Evolutionary conservation across 495 filamentous ascomycete genomes (phyloP), one percentile per base, ranked within the genome.

Genomic region (Podospora appendiculata): DNA sequence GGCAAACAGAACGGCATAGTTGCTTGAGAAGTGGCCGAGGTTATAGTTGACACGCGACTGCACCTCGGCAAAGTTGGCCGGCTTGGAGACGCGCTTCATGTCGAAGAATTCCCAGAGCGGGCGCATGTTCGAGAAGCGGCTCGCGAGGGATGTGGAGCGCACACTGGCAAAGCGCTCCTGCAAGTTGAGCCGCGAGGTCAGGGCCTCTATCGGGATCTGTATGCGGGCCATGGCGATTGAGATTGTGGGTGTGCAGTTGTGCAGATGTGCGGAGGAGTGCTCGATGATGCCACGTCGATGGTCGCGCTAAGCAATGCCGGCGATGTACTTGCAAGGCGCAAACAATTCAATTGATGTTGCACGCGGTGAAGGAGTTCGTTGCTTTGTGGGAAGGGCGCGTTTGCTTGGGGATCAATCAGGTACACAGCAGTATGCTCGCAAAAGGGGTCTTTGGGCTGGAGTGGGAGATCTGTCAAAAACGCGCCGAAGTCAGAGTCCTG

Each of bases 11-110:
- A 86, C 85, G 58, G 86, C 86, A 81, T 98, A 98, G 74, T 98
- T 98, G 86, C 89, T 96, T 50, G 90, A 92, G 78, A 96, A 98
- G 76, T 96, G 86, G 65, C 85, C 81, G 49, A 98, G 75, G 67
- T 98, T 98, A 85, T 96, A 98, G 74, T 95, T 95, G 67, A 95
- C 85, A 50, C 93, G 83, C 70, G 87, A 92, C 70, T 98, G 93
- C 50, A 88, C 81, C 64, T 97, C 93, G 59, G 71, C 81, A 59
- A 97, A 96, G 70, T 91, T 92, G 58, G 77, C 79, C 5, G 93
- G 94, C 74, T 96, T 97, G 44, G 89, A 96, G 10, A 98, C 58
- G 33, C 92, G 87, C 79, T 96, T 98, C 68, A 96, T 60, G 68
- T 98, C 91, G 64, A 97, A 77, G 71, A 98, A 98, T 68, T 98